A percentile compares a stretch with the other conserved stretches of the same genome.
Evolutionary conservation across 176 grass and related monocot species (phyloP).

Genomic region (Avena sativa): DNA sequence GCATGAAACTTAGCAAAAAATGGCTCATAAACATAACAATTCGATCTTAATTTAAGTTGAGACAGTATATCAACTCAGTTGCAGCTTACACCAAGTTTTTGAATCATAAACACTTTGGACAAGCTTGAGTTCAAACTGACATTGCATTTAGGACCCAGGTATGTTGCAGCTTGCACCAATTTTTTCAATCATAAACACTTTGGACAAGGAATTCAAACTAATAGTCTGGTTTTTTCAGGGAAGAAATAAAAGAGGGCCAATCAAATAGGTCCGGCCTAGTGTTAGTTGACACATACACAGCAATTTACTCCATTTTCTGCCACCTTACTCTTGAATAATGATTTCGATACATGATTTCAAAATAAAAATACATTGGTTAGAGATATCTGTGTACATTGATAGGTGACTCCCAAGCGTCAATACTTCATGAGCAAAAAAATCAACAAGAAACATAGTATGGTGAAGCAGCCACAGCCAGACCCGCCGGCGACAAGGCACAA

Average conservation of each 20-base stretch:
- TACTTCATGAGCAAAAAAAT: slow-evolving; percentile 4
- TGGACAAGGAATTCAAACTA: not conserved
- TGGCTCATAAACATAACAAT: not conserved
- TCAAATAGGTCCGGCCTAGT: not conserved
- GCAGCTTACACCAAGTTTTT: slow-evolving; percentile 20
- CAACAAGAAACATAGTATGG: slow-evolving; percentile 10
- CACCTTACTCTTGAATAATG: slow-evolving; percentile 17
- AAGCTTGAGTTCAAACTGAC: not conserved
- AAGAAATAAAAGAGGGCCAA: not conserved
- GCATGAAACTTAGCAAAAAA: not conserved
- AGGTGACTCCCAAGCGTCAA: not conserved
- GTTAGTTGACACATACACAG: not conserved
- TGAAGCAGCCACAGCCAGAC: not conserved
- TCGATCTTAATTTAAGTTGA: slow-evolving; percentile 31
- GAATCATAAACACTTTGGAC: slow-evolving; percentile 8
- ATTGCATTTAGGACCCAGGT: slow-evolving; percentile 32
- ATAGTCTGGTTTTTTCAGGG: slow-evolving; percentile 1
- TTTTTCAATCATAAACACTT: slow-evolving; percentile 15
- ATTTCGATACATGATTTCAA: not conserved
- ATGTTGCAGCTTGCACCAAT: slow-evolving; percentile 5
- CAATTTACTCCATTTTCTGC: not conserved
- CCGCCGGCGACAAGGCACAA: not conserved
- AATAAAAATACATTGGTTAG: slow-evolving; percentile 4
- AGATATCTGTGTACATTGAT: not conserved
- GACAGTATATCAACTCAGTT: slow-evolving; percentile 18